Base-by-base conservation (phyloP, 129 eudicot species). In the Dittrichia graveolens region DNA sequence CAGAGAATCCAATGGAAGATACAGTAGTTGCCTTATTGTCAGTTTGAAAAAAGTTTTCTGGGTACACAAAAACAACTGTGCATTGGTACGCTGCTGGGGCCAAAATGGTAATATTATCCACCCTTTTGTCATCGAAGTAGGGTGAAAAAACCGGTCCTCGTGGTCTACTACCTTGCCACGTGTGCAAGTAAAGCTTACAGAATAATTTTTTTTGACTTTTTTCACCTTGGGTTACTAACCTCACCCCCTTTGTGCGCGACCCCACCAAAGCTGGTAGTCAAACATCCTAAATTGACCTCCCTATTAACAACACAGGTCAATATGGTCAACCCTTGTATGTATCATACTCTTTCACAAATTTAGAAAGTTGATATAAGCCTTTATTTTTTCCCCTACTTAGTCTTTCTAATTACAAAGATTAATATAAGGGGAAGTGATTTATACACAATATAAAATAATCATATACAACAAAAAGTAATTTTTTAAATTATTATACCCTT, bases 1-100 rank as follows among this genome's bases (percentile, higher is more conserved):
- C 96, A 92, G 96, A 88, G 88, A 83, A 92, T 92, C 97, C 91
- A 92, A 88, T 68, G 89, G 88, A 92, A 88, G 96, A 88, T 88
- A 82, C 82, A 67, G 67, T 46, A 59, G 65, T 53, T 80, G 68
- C 78, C 72, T 82, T 83, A 41, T 80, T 78, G 94, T 83, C 91
- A 76, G 84, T 85, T 82, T 74, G 44, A 35, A 16, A 69, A 14
- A 57, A 11, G 45, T 11, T 74, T 63, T 38, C 59, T 41, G 43
- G 65, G 43, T 15, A 41, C 7, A 53, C 18, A 46, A 40, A 38
- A 49, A 39, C 41, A 62, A 39, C 59, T 42, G 37, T n/a, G 24
- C 19, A 56, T 57, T n/a, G n/a, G n/a, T n/a, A n/a, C n/a, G n/a
- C n/a, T 68, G 65, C 18, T 34, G 72, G 74, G 75, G 81, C 70